Conservation (phyloP, 202 grass and related monocot species). For the Eragrostis tef region DNA sequence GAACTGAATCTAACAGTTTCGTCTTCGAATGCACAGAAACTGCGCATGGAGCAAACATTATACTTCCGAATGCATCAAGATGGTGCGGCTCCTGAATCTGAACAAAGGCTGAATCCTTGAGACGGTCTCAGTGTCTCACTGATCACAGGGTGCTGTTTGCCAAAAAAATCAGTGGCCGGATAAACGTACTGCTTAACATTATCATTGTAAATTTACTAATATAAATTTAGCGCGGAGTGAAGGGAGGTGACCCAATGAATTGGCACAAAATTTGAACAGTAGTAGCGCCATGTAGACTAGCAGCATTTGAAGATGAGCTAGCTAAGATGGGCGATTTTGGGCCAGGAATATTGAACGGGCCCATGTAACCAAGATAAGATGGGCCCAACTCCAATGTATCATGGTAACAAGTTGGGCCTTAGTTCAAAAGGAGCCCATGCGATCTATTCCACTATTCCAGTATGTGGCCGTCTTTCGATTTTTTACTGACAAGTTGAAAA, state of each 20-base stretch:
- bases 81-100: background rate
- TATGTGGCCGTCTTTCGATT: too few relatives aligned
- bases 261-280: too few relatives aligned
- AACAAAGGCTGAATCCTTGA: slow-evolving; percentile 27
- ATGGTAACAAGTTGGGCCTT: too few relatives aligned
- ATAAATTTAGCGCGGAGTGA: background rate
- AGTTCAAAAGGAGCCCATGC: background rate
- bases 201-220: background rate
- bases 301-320: too few relatives aligned
- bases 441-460: too few relatives aligned
- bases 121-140: background rate
- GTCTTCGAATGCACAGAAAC: slow-evolving; percentile 28
- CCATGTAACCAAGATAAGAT: background rate
- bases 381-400: background rate
- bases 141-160: background rate
- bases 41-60: slow-evolving; percentile 36
- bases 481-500: too few relatives aligned
- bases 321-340: background rate
- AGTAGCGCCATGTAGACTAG: background rate
- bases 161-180: background rate
- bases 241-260: too few relatives aligned
- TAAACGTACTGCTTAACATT: background rate
- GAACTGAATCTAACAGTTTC: slow-evolving; percentile 17
- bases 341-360: background rate
- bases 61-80: slow-evolving; percentile 24